Evolutionary conservation across 805 yeast species (phyloP), one percentile per base, ranked within the genome.

Genomic region (Myxozyma melibiosi): DNA sequence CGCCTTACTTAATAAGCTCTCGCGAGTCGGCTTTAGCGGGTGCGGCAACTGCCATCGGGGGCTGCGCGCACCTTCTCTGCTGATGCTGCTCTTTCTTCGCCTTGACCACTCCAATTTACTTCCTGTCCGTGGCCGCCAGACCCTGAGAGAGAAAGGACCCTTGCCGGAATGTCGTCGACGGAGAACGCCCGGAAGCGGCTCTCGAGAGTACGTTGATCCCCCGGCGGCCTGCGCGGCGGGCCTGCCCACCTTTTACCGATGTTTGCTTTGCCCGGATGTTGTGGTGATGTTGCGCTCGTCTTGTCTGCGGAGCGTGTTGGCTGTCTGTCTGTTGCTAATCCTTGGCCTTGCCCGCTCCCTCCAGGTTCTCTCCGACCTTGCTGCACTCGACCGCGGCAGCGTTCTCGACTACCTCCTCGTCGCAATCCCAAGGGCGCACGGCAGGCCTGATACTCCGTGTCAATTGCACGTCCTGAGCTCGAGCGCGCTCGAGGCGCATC

Each of bases 351-450:
- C n/a, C n/a, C n/a, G 14, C 31, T 5, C 44, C 24, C n/a, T 28
- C 16, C n/a, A 47, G 43, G 31, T 47, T 24, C 42, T 47, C 51
- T 35, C 14, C 27, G 31, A 18, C 34, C 51, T 47, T 11, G 43
- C 20, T 27, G 35, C 51, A 9, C 35, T 47, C 33, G 51, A 47
- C 43, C 18, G 20, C 35, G 28, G 34, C 37, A 43, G 35, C 8
- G 35, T 9, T 34, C 43, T 47, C 27, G 51, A 47, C 51, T 47
- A 20, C 25, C 16, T 38, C 37, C 42, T 47, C 11, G 34, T 47
- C 33, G 43, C 51, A 2, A 40, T 47, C 9, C 43, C 51, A 20
- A 11, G 4, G 14, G 28, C 14, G 13, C 25, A 31, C 37, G 24
- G 37, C 33, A 11, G 11, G 33, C 33, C 33, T n/a, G n/a, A n/a